Percentiles rank a stretch among this genome's conserved stretches.
These are phyloP conservation scores for Ophiostoma sp. DNA, from an alignment of 2,329 filamentous ascomycete genomes.

Conservation along the genomic window DNA sequence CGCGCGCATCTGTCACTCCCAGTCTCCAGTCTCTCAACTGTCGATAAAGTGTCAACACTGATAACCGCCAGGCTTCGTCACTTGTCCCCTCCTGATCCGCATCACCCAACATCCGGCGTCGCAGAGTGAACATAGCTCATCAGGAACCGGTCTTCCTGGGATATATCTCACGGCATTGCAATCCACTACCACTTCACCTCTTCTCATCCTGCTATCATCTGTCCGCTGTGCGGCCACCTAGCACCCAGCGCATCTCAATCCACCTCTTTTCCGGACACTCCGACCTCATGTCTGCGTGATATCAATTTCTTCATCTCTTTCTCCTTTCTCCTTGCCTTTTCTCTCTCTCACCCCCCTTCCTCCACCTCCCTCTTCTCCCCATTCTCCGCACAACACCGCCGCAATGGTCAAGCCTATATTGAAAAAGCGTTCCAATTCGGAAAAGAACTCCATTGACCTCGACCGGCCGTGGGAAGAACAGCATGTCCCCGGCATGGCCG, in stretches of 20 bases:
- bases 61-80: background rate
- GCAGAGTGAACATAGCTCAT: background rate
- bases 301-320: background rate
- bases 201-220: background rate
- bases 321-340: background rate
- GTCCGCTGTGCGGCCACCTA: slow-evolving; percentile 7
- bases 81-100: background rate
- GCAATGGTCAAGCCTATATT: slow-evolving; percentile 57
- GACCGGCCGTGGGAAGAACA: slow-evolving; percentile 57
- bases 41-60: background rate
- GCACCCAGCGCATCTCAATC: background rate
- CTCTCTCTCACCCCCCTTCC: background rate
- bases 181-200: background rate
- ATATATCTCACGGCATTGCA: background rate
- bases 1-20: background rate
- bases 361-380: background rate
- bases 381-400: slow-evolving; percentile 32
- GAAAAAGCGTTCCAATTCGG: slow-evolving; percentile 54
- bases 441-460: slow-evolving; percentile 59
- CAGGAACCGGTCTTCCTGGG: background rate
- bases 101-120: slow-evolving; percentile 8
- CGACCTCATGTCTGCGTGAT: slow-evolving; percentile 12
- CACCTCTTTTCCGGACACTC: background rate
- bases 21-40: background rate
- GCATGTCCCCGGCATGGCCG: slow-evolving; percentile 37